Evolutionary conservation across 208 protist genomes (phyloP), one percentile per base, ranked within the genome.

Genomic region (Trypanosoma avium): DNA sequence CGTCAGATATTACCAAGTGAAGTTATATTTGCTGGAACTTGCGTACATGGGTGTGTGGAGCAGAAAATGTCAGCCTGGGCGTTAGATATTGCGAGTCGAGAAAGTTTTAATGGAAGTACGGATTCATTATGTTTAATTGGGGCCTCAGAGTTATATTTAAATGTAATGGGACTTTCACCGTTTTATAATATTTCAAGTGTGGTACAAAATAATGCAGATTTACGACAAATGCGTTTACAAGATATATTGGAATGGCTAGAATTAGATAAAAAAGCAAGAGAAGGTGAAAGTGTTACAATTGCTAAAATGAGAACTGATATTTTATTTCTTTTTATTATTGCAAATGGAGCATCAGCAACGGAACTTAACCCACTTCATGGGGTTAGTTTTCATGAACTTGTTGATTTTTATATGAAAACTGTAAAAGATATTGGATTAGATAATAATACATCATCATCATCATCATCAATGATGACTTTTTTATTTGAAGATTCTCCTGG

Each of bases 61-160:
- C 74, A 85, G 54, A 96, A 96, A 67, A 82, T 94, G 55, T 65
- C 82, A 27, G 76, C 86, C 19, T 96, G 90, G 88, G 86, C 86
- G 22, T 66, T 94, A 12, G 90, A 96, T 63, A 54, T 96, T n/a
- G 84, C 90, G 10, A 81, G 71, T 62, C 72, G 82, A 12, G 77
- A 82, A n/a, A 70, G 61, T 10, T 82, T 79, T 35, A 72, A 82
- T 58, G 69, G 73, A 17, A 82, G 81, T 61, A 55, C 47, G 0
- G 73, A 88, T n/a, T 87, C 83, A 17, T 61, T 96, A 26, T 89
- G 81, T 56, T 36, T 96, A 24, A 64, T 96, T 36, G 90, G 90
- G 0, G 59, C 77, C 1, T 70, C 54, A 3, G 82, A 93, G 63
- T 66, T 94, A 42, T 86, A 80, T 57, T 46, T 93, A n/a, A 84